Base-by-base conservation (phyloP, 1,139 yeast species). In the Diutina scorzettiae region DNA sequence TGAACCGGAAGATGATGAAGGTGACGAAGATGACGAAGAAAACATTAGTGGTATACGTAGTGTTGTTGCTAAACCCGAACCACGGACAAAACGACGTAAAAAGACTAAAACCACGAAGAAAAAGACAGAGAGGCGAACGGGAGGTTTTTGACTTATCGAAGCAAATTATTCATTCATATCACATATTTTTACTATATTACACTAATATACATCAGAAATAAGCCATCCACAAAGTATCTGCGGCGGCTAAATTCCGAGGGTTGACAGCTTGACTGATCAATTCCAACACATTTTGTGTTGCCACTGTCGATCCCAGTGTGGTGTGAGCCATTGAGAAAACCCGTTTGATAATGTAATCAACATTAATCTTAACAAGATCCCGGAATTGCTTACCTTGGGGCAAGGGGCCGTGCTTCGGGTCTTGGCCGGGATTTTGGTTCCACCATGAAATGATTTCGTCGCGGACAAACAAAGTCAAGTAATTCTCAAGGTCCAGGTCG, bases 171-270 rank as follows among this genome's bases (percentile, higher is more conserved):
- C 25, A 23, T 23, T 9, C 6, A 6, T 23, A 23, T 27, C 6
- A 6, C 12, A 27, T 24, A 24, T 24, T n/a, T n/a, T n/a, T 24
- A 24, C 30, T 14, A 30, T 30, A 32, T 11, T 17, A 32, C 36
- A 32, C 36, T 31, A 31, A 18, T 14, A 2, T 11, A 31, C 23
- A 18, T 23, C 63, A 82, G 51, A 89, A 73, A 65, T 87, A 91
- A 1, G 98, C 94, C 95, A 91, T 87, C 93, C 96, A 91, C 48
- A 86, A 71, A 25, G 89, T 81, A 54, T 93, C 98, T 17, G 95
- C 83, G 46, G 87, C 79, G 12, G 97, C 97, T 56, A 93, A 66
- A 53, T 86, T 86, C 53, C 96, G 76, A 28, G 98, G 97, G 56
- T 89, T 91, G 12, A 91, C 98, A 4, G 99, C 97, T 55, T 85